These are phyloP conservation scores for Lentinula sp. DNA, from an alignment of 768 basidiomycete species.

Conservation along the genomic window DNA sequence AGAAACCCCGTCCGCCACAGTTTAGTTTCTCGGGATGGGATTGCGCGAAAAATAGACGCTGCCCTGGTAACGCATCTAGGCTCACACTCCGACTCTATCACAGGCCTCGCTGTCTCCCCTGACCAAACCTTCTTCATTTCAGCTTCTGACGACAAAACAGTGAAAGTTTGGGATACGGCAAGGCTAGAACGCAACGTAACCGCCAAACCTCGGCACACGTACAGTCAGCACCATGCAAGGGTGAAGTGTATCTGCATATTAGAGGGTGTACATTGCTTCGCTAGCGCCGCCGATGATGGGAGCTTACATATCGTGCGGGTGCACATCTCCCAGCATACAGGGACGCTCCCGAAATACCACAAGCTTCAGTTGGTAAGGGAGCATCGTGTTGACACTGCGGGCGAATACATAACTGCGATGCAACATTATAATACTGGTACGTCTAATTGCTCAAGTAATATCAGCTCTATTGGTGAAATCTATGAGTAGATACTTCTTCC, in stretches of 20 bases:
- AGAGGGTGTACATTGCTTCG: conserved; percentile 86
- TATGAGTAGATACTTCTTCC: conserved; percentile 57
- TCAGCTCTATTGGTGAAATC: background rate
- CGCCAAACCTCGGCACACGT: conserved; percentile 71
- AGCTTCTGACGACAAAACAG: conserved; percentile 88
- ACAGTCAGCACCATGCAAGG: conserved; percentile 63
- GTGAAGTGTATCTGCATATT: conserved; percentile 71
- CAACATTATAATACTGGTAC: conserved; percentile 73
- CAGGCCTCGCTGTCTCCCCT: conserved; percentile 79
- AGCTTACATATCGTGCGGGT: conserved; percentile 82
- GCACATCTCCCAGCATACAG: conserved; percentile 54
- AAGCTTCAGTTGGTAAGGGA: conserved; percentile 80
- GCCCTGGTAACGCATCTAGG: conserved; percentile 79
- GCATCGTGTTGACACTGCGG: conserved; percentile 62
- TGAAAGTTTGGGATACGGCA: conserved; percentile 90
- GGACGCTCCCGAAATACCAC: conserved; percentile 74
- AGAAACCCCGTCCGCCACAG: conserved; percentile 68
- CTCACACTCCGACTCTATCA: conserved; percentile 78
- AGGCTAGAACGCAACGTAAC: conserved; percentile 93
- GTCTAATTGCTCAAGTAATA: conserved; percentile 2
- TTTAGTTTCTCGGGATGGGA: conserved; percentile 61
- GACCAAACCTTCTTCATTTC: conserved; percentile 95
- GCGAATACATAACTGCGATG: conserved; percentile 84
- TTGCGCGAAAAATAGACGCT: conserved; percentile 59
- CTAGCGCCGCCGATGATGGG: conserved; percentile 79